phyloP scores from a whole-genome alignment of 169 alveolate genomes.

The Plasmodium coatneyi region DNA sequence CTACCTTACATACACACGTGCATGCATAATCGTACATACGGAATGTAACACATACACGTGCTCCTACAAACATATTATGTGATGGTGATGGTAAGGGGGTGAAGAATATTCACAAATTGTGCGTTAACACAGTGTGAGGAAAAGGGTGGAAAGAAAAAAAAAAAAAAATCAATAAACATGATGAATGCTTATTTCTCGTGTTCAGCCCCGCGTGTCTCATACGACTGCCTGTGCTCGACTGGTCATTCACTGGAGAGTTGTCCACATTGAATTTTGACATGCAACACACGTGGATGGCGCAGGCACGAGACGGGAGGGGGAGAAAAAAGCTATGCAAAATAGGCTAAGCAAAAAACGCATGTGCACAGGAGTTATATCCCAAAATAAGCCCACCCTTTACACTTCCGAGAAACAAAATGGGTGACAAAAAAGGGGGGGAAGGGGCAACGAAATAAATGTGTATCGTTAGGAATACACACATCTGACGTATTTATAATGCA shows the following conservation, averaged over 20 bases:
- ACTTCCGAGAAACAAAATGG: background rate
- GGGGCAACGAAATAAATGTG: background rate
- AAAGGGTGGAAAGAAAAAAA: background rate
- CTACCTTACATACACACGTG: background rate
- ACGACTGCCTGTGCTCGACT: background rate
- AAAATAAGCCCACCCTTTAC: background rate
- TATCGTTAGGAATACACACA: background rate
- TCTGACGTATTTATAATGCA: background rate
- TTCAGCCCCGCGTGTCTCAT: background rate
- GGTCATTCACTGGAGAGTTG: background rate
- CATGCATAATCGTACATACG: constrained; percentile 1
- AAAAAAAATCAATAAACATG: background rate
- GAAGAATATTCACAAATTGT: constrained; percentile 2
- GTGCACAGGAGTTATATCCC: background rate
- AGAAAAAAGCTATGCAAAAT: background rate
- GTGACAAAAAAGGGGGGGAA: background rate
- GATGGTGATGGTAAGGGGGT: background rate
- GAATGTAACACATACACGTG: background rate
- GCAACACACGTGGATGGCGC: background rate
- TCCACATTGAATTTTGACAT: background rate
- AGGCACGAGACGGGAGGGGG: background rate
- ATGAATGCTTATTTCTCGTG: constrained; percentile 5
- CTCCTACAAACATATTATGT: constrained; percentile 6
- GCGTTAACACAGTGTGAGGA: background rate
- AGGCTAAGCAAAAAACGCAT: background rate